These are phyloP conservation scores for Diplodia intermedia DNA, from an alignment of 2,329 filamentous ascomycete species.

Conservation along the genomic window DNA sequence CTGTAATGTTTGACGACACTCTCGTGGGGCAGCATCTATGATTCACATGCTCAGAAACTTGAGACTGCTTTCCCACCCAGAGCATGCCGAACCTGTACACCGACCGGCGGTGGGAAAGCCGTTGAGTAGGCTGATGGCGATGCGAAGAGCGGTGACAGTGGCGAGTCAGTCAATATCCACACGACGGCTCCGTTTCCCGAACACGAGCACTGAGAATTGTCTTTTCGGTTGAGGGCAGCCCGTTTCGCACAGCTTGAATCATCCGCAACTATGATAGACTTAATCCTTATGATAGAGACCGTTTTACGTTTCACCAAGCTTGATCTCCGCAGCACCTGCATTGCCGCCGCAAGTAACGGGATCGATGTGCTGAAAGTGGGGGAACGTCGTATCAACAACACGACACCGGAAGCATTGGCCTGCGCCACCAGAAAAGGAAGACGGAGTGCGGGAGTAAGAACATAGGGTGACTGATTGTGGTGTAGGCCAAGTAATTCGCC, in stretches of 20 bases:
- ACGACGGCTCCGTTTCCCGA: neutral
- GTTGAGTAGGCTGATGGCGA: too few relatives aligned
- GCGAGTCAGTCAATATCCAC: too few relatives aligned
- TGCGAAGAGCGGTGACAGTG: too few relatives aligned
- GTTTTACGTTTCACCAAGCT: neutral
- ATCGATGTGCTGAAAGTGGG: neutral
- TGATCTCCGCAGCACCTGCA: neutral
- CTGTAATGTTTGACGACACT: too few relatives aligned
- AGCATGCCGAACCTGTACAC: too few relatives aligned
- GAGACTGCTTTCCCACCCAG: too few relatives aligned
- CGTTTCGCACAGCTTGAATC: too few relatives aligned
- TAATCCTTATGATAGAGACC: neutral
- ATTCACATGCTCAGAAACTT: too few relatives aligned
- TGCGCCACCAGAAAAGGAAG: neutral
- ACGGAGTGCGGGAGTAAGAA: neutral
- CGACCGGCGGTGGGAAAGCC: too few relatives aligned
- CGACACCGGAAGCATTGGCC: neutral
- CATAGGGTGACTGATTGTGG: neutral
- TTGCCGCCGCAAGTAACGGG: neutral
- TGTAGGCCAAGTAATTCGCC: neutral
- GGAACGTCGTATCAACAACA: neutral
- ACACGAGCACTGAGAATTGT: neutral
- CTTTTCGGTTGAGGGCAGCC: too few relatives aligned
- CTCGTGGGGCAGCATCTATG: too few relatives aligned
- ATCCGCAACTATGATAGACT: neutral